Evolutionary conservation across 768 basidiomycete genomes (phyloP).

Genomic region (Agaricus subrufescens): DNA sequence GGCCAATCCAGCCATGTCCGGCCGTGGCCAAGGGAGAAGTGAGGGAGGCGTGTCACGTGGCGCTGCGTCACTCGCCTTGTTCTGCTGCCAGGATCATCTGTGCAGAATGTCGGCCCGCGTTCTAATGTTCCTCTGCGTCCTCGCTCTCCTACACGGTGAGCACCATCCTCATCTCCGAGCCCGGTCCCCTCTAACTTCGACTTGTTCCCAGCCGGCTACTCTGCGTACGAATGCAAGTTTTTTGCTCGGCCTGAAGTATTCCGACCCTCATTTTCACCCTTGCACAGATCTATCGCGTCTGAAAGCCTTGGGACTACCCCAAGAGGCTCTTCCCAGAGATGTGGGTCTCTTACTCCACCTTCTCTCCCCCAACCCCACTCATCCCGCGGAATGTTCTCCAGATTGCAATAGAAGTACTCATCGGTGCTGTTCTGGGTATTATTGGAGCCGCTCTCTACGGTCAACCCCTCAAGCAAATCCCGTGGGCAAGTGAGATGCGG

Average conservation of each 20-base stretch:
- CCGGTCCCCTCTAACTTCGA: neutral
- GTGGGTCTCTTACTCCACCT: constrained; percentile 30
- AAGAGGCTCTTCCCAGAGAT: constrained; percentile 59
- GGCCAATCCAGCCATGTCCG: constrained; percentile 46
- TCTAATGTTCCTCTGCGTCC: constrained; percentile 39
- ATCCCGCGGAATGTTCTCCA: constrained; percentile 21
- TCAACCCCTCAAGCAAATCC: constrained; percentile 71
- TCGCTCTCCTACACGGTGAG: constrained; percentile 54
- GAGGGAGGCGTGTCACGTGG: constrained; percentile 20
- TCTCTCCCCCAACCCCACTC: neutral
- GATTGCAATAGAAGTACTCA: constrained; percentile 64
- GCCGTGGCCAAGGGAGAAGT: neutral
- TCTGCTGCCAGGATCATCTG: too few species aligned
- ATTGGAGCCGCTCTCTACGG: constrained; percentile 70
- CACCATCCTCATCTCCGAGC: neutral
- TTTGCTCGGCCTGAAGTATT: neutral
- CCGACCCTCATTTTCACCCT: constrained; percentile 5
- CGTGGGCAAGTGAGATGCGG: constrained; percentile 88
- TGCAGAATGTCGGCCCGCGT: constrained; percentile 39
- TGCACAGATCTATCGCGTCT: constrained; percentile 67
- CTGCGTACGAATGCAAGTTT: constrained; percentile 71
- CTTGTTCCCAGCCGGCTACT: constrained; percentile 58
- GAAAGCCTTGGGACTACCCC: constrained; percentile 71
- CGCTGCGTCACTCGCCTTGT: constrained; percentile 12
- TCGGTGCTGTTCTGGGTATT: constrained; percentile 62